These are phyloP conservation scores for Farysia itapuensis DNA, from an alignment of 1,284 basidiomycete genomes.

Conservation along the genomic window DNA sequence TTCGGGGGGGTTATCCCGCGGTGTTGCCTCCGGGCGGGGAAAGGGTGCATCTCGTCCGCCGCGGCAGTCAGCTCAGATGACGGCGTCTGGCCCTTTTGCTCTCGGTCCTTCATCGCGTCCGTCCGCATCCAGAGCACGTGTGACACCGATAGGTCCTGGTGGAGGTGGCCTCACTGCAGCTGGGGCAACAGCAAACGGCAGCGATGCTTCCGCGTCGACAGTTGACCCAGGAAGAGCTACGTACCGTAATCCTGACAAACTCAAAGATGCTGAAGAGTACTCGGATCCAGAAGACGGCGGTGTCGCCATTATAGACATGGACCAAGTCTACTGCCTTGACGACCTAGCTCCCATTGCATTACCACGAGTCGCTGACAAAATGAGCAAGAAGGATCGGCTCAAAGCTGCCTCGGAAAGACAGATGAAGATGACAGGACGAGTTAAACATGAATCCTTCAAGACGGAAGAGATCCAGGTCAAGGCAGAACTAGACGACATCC, in stretches of 20 bases:
- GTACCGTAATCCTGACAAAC: constrained; percentile 40
- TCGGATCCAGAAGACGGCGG: constrained; percentile 40
- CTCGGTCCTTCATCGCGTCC: constrained; percentile 72
- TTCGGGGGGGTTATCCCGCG: too few species aligned
- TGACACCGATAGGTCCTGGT: constrained; percentile 20
- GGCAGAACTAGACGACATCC: constrained; percentile 30
- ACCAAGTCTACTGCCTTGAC: constrained; percentile 75
- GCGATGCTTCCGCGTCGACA: constrained; percentile 1
- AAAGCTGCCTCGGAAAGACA: constrained; percentile 54
- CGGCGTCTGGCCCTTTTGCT: constrained; percentile 87
- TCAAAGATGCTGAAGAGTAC: constrained; percentile 39
- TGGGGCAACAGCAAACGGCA: constrained; percentile 1
- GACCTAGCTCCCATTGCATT: constrained; percentile 85
- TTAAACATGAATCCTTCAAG: constrained; percentile 13
- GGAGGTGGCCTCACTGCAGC: constrained; percentile 16
- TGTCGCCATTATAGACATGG: constrained; percentile 71
- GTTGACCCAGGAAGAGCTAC: constrained; percentile 23
- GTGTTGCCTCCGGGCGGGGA: too few species aligned
- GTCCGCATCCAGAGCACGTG: constrained; percentile 33
- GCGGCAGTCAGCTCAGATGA: constrained; percentile 67
- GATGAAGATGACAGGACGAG: constrained; percentile 61
- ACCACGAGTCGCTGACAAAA: constrained; percentile 62
- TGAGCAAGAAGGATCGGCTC: constrained; percentile 50
- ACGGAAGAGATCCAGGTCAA: constrained; percentile 24
- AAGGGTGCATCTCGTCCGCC: constrained; percentile 31